These are phyloP conservation scores for Fraxinus floribunda DNA, from an alignment of 305 asterid genomes.

Conservation along the genomic window DNA sequence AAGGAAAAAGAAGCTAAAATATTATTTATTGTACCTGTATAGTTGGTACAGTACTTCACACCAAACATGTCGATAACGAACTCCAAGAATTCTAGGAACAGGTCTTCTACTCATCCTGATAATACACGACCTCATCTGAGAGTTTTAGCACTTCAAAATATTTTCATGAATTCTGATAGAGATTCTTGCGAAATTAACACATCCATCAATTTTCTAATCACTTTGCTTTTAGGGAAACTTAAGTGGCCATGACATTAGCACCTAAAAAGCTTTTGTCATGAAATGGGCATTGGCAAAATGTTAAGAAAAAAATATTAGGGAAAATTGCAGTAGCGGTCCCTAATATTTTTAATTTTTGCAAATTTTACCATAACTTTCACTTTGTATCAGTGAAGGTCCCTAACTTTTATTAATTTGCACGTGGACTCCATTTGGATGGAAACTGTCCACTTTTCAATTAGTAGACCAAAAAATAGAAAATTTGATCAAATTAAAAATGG, in stretches of 20 bases:
- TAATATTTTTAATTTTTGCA: too few relatives aligned
- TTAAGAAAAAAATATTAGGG: not conserved
- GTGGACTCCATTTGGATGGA: not conserved
- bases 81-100: not conserved
- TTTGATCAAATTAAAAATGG: not conserved
- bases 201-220: not conserved
- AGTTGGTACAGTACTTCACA: not conserved
- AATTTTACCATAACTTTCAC: too few relatives aligned
- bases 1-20: not conserved
- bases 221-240: not conserved
- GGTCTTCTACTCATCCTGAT: not conserved
- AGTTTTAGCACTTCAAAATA: not conserved
- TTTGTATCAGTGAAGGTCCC: not conserved
- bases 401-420: too few relatives aligned
- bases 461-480: not conserved
- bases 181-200: not conserved
- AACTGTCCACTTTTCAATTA: not conserved
- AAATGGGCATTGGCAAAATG: not conserved
- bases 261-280: not conserved
- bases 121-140: not conserved
- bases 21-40: not conserved
- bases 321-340: not conserved
- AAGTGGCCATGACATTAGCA: not conserved
- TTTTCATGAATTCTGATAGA: not conserved
- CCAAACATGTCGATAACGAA: not conserved